Base-by-base conservation (phyloP, 179 eudicot species). In the Silene noctiflora region DNA sequence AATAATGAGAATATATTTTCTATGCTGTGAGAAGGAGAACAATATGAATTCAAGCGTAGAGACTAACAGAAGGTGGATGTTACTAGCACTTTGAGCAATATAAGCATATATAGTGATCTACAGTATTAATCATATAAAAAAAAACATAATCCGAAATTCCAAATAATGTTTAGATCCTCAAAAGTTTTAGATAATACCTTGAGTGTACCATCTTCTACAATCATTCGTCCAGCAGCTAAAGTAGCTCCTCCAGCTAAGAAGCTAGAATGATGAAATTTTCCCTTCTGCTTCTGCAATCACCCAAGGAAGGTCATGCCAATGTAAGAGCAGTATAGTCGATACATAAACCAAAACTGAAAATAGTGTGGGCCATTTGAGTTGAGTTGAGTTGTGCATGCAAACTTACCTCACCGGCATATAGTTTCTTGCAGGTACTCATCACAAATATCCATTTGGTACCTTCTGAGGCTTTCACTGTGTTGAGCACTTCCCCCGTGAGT, bases 231-330 rank as follows among this genome's bases (percentile, higher is more conserved):
- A 77, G 98, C 97, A 83, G 98, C 96, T 73, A 92, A 75, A 72
- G 96, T 92, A 75, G 96, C 90, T 63, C 96, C 98, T 71, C 98
- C 98, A 75, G 98, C 98, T 55, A 94, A 91, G 84, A 94, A 94
- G 82, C 94, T 94, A 55, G 98, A 94, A 85, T 94, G 98, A 84
- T 94, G 98, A 84, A 94, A 94, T 27, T 29, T 75, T 70, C 97
- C 98, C 81, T 92, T 94, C 85, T 89, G 89, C 83, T 94, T 94
- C 98, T 94, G 90, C 72, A 81, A 39, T 74, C n/a, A 68, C 58
- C 12, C 17, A 20, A 31, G 19, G 69, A 74, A 74, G 67, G 60
- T 67, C 35, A 72, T 39, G 55, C 79, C 46, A 51, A 65, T 24
- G 46, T 29, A 6, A 48, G 51, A 60, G 70, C 53, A 35, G 33